Percentiles rank a stretch among this genome's conserved stretches.
phyloP scores from a whole-genome alignment of 202 grass and related monocot species.

The Musa balbisiana region DNA sequence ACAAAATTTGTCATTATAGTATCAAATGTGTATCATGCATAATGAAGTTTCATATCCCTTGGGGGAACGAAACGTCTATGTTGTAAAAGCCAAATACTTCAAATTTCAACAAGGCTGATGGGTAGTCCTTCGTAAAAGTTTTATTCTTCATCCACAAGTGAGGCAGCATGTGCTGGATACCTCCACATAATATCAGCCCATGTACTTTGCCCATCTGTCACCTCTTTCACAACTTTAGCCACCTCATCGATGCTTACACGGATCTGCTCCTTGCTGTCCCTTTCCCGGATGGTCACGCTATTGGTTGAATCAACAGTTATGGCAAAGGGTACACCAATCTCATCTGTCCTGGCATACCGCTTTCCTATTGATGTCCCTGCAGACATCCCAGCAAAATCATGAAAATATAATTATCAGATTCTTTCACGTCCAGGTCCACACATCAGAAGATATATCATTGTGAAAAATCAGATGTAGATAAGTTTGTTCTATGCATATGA shows the following conservation, averaged over 20 bases:
- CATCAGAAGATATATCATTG: neutral
- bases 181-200: conserved; percentile 43
- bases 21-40: too few species aligned
- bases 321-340: conserved; percentile 24
- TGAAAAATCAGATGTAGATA: neutral
- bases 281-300: conserved; percentile 48
- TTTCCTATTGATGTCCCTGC: conserved; percentile 71
- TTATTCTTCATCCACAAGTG: conserved; percentile 50
- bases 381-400: conserved; percentile 28
- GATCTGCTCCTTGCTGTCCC: conserved; percentile 71
- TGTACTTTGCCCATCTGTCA: conserved; percentile 58
- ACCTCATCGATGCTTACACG: conserved; percentile 44
- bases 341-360: conserved; percentile 68
- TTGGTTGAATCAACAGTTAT: conserved; percentile 28
- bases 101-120: neutral
- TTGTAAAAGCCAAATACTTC: too few species aligned
- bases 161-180: conserved; percentile 37
- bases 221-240: conserved; percentile 42
- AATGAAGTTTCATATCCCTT: too few species aligned
- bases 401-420: neutral
- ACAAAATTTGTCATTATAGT: too few species aligned
- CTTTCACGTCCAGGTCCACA: neutral
- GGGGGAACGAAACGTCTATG: too few species aligned
- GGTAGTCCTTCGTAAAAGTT: neutral
- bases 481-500: too few species aligned